phyloP scores from a whole-genome alignment of 2,329 filamentous ascomycete genomes.

The Hansfordia pulvinata region DNA sequence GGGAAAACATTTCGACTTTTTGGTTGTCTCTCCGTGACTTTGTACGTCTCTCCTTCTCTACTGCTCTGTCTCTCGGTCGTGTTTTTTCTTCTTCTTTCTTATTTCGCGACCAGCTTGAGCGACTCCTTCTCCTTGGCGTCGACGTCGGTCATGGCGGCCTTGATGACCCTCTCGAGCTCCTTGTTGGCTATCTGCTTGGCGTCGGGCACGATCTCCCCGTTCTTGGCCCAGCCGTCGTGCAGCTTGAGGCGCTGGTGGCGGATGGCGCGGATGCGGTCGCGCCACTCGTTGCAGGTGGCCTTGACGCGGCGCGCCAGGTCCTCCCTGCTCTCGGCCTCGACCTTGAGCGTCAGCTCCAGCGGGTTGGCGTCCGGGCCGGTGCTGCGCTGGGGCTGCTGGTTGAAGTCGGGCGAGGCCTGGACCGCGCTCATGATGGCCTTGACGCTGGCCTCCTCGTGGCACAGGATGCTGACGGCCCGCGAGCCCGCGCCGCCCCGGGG shows the following conservation, averaged over 20 bases:
- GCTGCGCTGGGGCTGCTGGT: constrained; percentile 45
- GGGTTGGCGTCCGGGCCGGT: constrained; percentile 47
- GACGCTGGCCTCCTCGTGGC: constrained; percentile 27
- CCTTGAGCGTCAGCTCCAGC: constrained; percentile 39
- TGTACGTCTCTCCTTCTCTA: too few relatives aligned
- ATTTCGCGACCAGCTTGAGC: constrained; percentile 22
- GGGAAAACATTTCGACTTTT: too few relatives aligned
- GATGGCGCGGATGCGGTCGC: constrained; percentile 31
- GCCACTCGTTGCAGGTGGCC: constrained; percentile 35
- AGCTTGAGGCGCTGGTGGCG: constrained; percentile 32
- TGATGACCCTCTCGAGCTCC: constrained; percentile 29
- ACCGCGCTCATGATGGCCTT: constrained; percentile 43
- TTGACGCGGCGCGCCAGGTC: constrained; percentile 28
- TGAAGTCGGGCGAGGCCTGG: constrained; percentile 37
- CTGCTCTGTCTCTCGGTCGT: too few relatives aligned
- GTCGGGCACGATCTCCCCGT: constrained; percentile 28
- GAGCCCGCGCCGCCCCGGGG: constrained; percentile 29
- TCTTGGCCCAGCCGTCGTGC: constrained; percentile 34
- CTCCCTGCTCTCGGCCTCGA: constrained; percentile 37
- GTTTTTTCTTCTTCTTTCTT: constrained; percentile 2
- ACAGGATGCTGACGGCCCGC: constrained; percentile 22
- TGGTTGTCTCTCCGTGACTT: too few relatives aligned
- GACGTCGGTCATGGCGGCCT: constrained; percentile 33
- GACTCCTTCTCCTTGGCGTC: constrained; percentile 34
- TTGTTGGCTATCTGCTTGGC: constrained; percentile 23